phyloP scores from a whole-genome alignment of 1,139 yeast genomes.

The Pichia terricola region DNA sequence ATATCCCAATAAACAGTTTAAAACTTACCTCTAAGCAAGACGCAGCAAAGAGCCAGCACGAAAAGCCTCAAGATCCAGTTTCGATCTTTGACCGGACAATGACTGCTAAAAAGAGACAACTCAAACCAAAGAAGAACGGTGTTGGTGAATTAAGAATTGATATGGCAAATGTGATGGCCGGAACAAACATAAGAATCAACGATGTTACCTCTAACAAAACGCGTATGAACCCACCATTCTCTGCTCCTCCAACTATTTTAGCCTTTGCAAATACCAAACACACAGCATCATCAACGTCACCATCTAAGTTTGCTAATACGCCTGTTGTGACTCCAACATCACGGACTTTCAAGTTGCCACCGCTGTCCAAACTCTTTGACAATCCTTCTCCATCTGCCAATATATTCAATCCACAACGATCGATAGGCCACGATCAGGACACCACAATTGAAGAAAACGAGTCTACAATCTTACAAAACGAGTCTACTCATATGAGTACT shows the following conservation, averaged over 20 bases:
- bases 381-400: background rate
- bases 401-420: background rate
- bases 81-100: too few relatives aligned
- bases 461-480: conserved; percentile 10
- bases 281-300: background rate
- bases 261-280: background rate
- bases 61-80: too few relatives aligned
- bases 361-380: conserved; percentile 16
- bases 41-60: too few relatives aligned
- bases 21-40: background rate
- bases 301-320: background rate
- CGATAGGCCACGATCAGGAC: conserved; percentile 1
- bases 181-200: too few relatives aligned
- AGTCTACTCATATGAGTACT: conserved; percentile 3
- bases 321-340: background rate
- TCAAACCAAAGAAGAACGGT: background rate
- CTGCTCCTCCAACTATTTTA: background rate
- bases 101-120: background rate
- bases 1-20: conserved; percentile 25
- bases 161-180: too few relatives aligned
- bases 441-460: conserved; percentile 6
- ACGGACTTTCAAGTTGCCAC: conserved; percentile 17
- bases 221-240: background rate
- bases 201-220: too few relatives aligned
- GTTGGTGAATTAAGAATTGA: background rate